phyloP scores from a whole-genome alignment of 139 green algal genomes.

The Picochlorum sp. region DNA sequence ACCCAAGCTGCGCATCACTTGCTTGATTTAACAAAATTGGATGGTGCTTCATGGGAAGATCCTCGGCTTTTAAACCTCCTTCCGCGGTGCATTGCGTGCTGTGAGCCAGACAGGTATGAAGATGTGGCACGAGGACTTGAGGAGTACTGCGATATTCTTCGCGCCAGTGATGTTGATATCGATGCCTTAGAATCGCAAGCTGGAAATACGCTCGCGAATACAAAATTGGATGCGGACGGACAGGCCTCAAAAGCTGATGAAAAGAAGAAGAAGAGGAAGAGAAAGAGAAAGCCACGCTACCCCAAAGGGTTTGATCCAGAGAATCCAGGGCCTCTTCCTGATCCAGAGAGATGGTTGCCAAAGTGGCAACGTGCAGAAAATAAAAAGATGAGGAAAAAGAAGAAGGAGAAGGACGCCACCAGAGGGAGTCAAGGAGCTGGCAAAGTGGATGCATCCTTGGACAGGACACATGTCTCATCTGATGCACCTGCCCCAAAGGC shows the following conservation, averaged over 20 bases:
- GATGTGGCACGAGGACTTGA: constrained; percentile 5
- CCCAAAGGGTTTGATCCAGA: constrained; percentile 82
- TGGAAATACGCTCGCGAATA: no score
- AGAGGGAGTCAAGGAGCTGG: constrained; percentile 71
- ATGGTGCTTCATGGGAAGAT: not conserved
- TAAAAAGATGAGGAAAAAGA: constrained; percentile 59
- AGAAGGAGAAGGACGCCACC: constrained; percentile 36
- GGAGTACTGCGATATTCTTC: no score
- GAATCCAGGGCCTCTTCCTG: constrained; percentile 65
- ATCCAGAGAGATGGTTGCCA: constrained; percentile 94
- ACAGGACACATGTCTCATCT: constrained; percentile 14
- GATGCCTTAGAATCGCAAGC: no score
- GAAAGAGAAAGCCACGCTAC: constrained; percentile 54
- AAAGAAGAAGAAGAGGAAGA: constrained; percentile 37
- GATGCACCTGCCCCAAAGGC: not conserved
- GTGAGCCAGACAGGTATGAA: constrained; percentile 17
- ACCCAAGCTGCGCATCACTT: constrained; percentile 10
- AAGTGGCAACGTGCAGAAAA: constrained; percentile 81
- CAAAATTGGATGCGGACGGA: not conserved
- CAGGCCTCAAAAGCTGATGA: not conserved
- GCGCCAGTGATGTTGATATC: no score
- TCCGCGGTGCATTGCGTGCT: constrained; percentile 25
- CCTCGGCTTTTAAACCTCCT: constrained; percentile 6
- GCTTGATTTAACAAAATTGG: constrained; percentile 17
- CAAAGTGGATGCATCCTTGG: constrained; percentile 41